phyloP scores from a whole-genome alignment of 1,284 basidiomycete species.

The Peniophora sp. region DNA sequence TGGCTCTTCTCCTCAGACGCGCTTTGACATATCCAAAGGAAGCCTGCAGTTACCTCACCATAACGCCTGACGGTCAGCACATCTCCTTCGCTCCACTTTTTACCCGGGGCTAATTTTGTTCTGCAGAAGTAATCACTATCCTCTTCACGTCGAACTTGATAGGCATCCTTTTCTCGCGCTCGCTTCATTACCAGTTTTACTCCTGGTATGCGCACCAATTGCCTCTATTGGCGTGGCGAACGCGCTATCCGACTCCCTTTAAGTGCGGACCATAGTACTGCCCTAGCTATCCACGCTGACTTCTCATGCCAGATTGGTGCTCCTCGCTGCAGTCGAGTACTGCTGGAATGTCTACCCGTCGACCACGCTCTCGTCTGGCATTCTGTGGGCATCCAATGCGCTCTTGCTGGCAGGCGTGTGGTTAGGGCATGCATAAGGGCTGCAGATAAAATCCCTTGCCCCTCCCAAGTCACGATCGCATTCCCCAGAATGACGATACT shows the following conservation, averaged over 20 bases:
- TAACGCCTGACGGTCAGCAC: conserved; percentile 57
- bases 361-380: conserved; percentile 60
- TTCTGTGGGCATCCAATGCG: conserved; percentile 53
- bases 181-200: conserved; percentile 98
- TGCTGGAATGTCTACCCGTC: conserved; percentile 88
- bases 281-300: conserved; percentile 3
- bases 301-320: conserved; percentile 38
- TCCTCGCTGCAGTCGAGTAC: conserved; percentile 69
- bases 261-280: conserved; percentile 40
- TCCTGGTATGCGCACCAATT: conserved; percentile 95
- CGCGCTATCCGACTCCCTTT: conserved; percentile 49
- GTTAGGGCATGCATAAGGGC: conserved; percentile 40
- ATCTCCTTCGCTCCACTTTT: conserved; percentile 2
- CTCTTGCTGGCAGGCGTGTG: conserved; percentile 60
- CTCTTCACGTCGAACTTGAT: conserved; percentile 91
- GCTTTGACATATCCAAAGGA: conserved; percentile 45
- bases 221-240: conserved; percentile 79
- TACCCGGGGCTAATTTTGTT: too few species aligned
- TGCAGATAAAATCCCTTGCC: neutral
- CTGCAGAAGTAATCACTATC: conserved; percentile 72
- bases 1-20: conserved; percentile 42
- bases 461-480: neutral
- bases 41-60: conserved; percentile 35
- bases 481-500: too few species aligned
- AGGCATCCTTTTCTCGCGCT: conserved; percentile 90